Percentiles rank a stretch among this genome's conserved stretches.
Evolutionary conservation across 306 rosid genomes (phyloP).

Genomic region (Cicer cuneatum): DNA sequence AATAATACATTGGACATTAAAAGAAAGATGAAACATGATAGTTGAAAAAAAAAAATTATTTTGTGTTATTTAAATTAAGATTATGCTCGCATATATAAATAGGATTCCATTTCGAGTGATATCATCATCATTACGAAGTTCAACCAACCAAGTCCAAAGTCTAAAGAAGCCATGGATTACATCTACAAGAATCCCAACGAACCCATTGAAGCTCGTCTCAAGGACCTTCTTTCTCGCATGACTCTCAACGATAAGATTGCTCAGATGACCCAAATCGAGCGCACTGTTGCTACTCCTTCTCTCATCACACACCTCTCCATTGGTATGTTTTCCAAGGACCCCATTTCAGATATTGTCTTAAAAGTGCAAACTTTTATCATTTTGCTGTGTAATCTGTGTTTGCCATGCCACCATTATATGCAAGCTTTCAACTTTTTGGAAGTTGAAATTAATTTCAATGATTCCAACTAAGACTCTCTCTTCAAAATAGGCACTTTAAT

Average conservation of each 20-base stretch:
- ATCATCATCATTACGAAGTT: no score
- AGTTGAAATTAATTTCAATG: background rate
- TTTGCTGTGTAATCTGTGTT: background rate
- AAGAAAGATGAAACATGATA: no score
- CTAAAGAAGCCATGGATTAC: constrained; percentile 45
- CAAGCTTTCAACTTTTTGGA: constrained; percentile 15
- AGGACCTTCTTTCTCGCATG: constrained; percentile 83
- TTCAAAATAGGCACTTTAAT: constrained; percentile 14
- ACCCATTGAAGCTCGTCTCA: constrained; percentile 75
- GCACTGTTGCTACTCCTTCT: constrained; percentile 58
- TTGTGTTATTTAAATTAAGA: no score
- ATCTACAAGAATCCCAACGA: constrained; percentile 58
- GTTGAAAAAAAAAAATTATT: no score
- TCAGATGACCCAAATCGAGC: constrained; percentile 89
- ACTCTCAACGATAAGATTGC: constrained; percentile 75
- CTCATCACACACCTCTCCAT: constrained; percentile 57
- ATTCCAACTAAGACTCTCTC: background rate
- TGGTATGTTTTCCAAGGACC: constrained; percentile 50
- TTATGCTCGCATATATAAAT: no score
- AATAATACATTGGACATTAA: no score
- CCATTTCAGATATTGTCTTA: constrained; percentile 4
- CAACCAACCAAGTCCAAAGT: background rate
- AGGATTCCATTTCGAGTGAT: no score
- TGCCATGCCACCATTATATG: background rate
- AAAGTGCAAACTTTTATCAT: constrained; percentile 19